Conservation (phyloP, 345 rosid species). For the Eucalyptus brandiana region DNA sequence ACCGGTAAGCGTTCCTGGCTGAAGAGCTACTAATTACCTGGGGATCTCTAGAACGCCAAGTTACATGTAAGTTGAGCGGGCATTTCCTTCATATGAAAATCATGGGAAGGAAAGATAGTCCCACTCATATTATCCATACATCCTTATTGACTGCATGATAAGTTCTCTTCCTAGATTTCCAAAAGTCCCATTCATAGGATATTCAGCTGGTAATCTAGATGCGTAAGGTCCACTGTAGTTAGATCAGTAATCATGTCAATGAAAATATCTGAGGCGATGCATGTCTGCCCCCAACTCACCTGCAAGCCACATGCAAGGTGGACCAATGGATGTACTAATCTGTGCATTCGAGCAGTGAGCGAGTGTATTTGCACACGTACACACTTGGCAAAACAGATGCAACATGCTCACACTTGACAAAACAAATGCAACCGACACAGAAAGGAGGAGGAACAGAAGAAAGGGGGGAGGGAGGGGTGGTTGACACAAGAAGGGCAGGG, state of each 20-base stretch:
- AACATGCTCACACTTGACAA: background rate
- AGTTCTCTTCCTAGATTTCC: background rate
- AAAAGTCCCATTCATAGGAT: background rate
- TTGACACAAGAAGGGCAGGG: background rate
- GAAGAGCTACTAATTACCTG: background rate
- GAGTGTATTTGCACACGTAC: background rate
- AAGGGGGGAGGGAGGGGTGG: background rate
- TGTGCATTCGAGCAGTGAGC: background rate
- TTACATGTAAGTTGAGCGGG: background rate
- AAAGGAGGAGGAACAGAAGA: background rate
- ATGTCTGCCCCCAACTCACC: background rate
- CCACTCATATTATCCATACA: background rate
- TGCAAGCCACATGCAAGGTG: background rate
- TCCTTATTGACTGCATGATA: background rate
- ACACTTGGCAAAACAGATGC: background rate
- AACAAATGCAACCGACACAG: background rate
- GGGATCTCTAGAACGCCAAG: background rate
- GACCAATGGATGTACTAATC: background rate
- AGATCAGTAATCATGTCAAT: background rate
- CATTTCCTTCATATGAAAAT: background rate
- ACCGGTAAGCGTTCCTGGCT: background rate
- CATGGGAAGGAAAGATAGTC: background rate
- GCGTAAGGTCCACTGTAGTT: background rate
- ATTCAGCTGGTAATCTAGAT: background rate
- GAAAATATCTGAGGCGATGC: background rate